Conservation (phyloP, 2,329 filamentous ascomycete genomes). For the Xylaria sp. region DNA sequence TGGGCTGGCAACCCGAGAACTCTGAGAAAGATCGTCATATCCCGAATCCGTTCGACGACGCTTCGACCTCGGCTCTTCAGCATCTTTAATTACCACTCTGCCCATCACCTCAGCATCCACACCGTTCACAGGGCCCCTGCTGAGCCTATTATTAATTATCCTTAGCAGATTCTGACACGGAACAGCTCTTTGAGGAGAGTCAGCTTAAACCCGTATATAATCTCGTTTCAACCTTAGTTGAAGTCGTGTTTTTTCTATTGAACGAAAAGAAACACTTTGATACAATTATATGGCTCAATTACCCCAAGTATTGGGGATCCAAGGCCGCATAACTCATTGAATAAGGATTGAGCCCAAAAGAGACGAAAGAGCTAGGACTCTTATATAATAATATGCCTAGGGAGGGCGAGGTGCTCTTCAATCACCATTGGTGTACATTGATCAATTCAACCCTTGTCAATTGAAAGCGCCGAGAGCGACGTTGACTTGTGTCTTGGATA, state of each 20-base stretch:
- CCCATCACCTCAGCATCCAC: constrained; percentile 2
- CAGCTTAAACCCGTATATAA: background rate
- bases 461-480: background rate
- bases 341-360: background rate
- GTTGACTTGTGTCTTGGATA: background rate
- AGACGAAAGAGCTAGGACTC: background rate
- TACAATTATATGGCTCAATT: background rate
- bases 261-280: background rate
- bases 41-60: constrained; percentile 32
- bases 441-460: background rate
- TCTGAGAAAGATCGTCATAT: constrained; percentile 25
- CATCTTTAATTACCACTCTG: background rate
- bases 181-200: background rate
- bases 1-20: constrained; percentile 7
- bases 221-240: background rate
- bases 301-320: background rate
- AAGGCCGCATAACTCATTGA: background rate
- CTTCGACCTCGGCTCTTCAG: constrained; percentile 21
- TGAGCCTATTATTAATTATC: background rate
- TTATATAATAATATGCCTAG: background rate
- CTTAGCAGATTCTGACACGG: background rate
- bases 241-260: background rate
- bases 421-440: background rate
- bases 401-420: background rate
- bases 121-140: background rate